Evolutionary conservation across 495 filamentous ascomycete genomes (phyloP).

Genomic region (Bathelium albidoporum): DNA sequence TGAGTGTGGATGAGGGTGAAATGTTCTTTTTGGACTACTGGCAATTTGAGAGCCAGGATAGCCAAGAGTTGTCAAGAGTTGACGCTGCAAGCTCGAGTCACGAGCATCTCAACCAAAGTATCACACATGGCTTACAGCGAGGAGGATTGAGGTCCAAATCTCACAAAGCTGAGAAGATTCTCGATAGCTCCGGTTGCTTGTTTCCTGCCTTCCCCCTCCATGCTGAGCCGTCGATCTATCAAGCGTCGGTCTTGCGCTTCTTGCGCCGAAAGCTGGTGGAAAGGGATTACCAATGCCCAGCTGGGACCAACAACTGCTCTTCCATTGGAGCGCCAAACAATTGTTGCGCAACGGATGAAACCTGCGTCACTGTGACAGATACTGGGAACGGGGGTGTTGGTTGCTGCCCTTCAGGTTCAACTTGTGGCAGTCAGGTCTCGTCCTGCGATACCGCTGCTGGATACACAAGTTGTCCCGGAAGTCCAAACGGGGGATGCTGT

Average conservation of each 20-base stretch:
- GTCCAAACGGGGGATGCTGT: constrained; percentile 77
- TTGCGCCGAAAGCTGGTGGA: constrained; percentile 24
- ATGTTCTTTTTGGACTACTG: constrained; percentile 69
- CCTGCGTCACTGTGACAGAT: constrained; percentile 62
- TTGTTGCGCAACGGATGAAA: constrained; percentile 61
- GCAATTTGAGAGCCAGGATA: constrained; percentile 34
- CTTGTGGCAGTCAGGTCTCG: constrained; percentile 55
- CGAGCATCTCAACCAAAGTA: not conserved
- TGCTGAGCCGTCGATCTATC: constrained; percentile 3
- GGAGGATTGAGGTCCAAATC: not conserved
- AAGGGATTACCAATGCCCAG: constrained; percentile 63
- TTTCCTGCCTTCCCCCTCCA: constrained; percentile 35
- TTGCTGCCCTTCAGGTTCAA: constrained; percentile 67
- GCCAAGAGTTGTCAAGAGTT: not conserved
- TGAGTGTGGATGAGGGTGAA: constrained; percentile 70
- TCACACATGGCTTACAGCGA: not conserved
- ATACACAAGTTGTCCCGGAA: constrained; percentile 56
- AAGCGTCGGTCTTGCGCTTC: constrained; percentile 7
- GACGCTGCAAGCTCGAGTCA: not conserved
- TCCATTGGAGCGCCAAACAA: constrained; percentile 59
- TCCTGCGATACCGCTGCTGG: constrained; percentile 45
- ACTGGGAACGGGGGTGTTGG: constrained; percentile 68
- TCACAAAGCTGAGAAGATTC: not conserved
- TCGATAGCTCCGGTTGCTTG: constrained; percentile 15
- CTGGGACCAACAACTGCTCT: constrained; percentile 55